Evolutionary conservation across 2,329 filamentous ascomycete genomes (phyloP).

Genomic region (Aureobasidium lini): DNA sequence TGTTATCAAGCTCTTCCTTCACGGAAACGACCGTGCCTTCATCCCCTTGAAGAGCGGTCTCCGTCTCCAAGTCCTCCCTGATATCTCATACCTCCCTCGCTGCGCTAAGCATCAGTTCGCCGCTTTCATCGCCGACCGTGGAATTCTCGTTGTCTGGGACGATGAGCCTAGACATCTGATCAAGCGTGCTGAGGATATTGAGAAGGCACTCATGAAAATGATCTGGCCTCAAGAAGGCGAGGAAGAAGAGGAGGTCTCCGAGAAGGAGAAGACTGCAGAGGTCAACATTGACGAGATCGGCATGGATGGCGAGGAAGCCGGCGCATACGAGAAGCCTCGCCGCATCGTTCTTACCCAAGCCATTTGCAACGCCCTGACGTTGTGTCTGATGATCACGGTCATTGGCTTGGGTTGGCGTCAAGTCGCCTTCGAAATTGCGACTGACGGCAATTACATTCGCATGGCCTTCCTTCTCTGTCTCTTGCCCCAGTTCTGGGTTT

Average conservation of each 20-base stretch:
- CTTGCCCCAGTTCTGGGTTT: constrained; percentile 53
- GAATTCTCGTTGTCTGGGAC: constrained; percentile 56
- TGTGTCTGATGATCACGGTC: constrained; percentile 46
- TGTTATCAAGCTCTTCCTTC: constrained; percentile 55
- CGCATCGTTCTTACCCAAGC: constrained; percentile 50
- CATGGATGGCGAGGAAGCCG: constrained; percentile 32
- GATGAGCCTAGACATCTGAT: constrained; percentile 52
- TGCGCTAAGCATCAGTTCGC: constrained; percentile 60
- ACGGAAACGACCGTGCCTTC: constrained; percentile 43
- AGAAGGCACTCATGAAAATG: constrained; percentile 48
- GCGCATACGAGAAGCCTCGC: constrained; percentile 34
- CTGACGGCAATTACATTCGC: constrained; percentile 48
- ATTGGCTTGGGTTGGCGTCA: constrained; percentile 51
- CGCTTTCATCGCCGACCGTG: constrained; percentile 54
- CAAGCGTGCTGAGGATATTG: constrained; percentile 44
- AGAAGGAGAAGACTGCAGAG: constrained; percentile 26
- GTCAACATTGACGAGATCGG: constrained; percentile 27
- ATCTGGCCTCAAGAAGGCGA: constrained; percentile 47
- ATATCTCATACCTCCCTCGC: constrained; percentile 48
- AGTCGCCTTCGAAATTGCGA: constrained; percentile 47
- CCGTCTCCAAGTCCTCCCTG: constrained; percentile 54
- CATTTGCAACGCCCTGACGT: constrained; percentile 44
- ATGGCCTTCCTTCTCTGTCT: constrained; percentile 46
- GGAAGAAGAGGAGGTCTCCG: constrained; percentile 37
- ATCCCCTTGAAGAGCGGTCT: constrained; percentile 53